Evolutionary conservation across 768 basidiomycete species (phyloP).

Genomic region (Fibroporia radiculosa): DNA sequence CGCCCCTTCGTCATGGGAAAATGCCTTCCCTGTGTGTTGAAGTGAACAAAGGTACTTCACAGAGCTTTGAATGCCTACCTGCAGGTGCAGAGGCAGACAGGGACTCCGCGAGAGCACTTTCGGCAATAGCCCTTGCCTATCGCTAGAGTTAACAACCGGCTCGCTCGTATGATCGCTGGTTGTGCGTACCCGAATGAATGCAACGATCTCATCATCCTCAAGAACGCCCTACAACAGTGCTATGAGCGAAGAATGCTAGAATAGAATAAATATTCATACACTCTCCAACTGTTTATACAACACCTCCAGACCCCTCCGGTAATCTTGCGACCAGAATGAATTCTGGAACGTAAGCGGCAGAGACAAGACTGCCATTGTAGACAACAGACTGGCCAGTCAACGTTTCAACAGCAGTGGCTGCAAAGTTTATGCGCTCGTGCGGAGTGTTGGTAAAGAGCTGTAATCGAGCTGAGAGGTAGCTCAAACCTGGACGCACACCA

Average conservation of each 20-base stretch:
- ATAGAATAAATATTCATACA: conserved; percentile 33
- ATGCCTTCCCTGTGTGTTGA: conserved; percentile 44
- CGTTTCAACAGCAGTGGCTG: too few species aligned
- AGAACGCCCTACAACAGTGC: conserved; percentile 50
- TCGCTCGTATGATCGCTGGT: neutral
- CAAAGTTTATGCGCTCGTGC: too few species aligned
- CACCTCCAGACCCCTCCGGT: conserved; percentile 73
- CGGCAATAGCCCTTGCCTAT: conserved; percentile 68
- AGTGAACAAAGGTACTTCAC: neutral
- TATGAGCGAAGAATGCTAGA: neutral
- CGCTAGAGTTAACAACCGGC: neutral
- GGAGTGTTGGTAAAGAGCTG: too few species aligned
- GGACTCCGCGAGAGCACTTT: conserved; percentile 53
- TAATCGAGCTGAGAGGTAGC: too few species aligned
- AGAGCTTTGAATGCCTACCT: conserved; percentile 28
- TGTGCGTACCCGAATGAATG: conserved; percentile 70
- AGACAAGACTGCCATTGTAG: conserved; percentile 74
- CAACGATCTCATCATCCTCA: conserved; percentile 78
- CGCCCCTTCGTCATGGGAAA: conserved; percentile 77
- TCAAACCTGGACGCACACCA: too few species aligned
- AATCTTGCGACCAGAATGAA: conserved; percentile 94
- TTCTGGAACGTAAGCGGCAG: conserved; percentile 86
- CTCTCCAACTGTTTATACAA: conserved; percentile 73
- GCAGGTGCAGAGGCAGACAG: conserved; percentile 45
- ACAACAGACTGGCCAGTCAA: neutral